These are phyloP conservation scores for Galium porrigens DNA, from an alignment of 305 asterid genomes.

Conservation along the genomic window DNA sequence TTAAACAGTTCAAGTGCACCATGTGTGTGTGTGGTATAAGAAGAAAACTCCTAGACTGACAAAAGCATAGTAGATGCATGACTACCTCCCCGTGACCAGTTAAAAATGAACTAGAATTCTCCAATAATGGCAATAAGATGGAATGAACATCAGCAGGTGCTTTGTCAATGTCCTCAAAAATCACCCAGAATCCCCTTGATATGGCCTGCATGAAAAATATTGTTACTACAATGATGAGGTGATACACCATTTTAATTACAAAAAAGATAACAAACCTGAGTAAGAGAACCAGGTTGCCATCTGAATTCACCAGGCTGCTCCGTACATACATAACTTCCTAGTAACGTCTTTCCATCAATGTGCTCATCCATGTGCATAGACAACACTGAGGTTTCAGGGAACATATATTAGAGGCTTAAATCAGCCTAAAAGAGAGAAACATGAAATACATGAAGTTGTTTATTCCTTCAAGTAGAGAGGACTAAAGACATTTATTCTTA, in stretches of 20 bases:
- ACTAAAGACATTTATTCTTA: neutral
- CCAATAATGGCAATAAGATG: constrained; percentile 68
- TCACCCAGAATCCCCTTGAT: constrained; percentile 78
- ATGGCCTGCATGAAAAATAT: constrained; percentile 50
- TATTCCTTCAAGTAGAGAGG: too few species aligned
- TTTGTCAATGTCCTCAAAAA: constrained; percentile 84
- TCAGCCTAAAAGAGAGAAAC: neutral
- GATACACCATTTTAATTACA: constrained; percentile 7
- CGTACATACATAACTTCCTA: constrained; percentile 81
- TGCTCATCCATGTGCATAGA: constrained; percentile 95
- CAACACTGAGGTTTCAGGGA: constrained; percentile 31
- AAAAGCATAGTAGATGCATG: constrained; percentile 10
- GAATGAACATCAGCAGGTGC: constrained; percentile 78
- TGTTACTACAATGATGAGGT: constrained; percentile 15
- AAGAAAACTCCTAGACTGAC: neutral
- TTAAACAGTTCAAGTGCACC: neutral
- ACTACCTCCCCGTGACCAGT: constrained; percentile 90
- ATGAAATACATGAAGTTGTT: neutral
- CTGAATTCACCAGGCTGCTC: constrained; percentile 95
- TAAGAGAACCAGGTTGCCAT: constrained; percentile 98
- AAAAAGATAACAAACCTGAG: constrained; percentile 48
- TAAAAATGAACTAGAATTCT: constrained; percentile 56
- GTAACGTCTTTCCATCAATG: constrained; percentile 78
- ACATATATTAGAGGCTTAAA: constrained; percentile 4
- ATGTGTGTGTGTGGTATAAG: neutral